Evolutionary conservation across 352 stramenopile species (phyloP).

Genomic region (Globisporangium abappressorium): DNA sequence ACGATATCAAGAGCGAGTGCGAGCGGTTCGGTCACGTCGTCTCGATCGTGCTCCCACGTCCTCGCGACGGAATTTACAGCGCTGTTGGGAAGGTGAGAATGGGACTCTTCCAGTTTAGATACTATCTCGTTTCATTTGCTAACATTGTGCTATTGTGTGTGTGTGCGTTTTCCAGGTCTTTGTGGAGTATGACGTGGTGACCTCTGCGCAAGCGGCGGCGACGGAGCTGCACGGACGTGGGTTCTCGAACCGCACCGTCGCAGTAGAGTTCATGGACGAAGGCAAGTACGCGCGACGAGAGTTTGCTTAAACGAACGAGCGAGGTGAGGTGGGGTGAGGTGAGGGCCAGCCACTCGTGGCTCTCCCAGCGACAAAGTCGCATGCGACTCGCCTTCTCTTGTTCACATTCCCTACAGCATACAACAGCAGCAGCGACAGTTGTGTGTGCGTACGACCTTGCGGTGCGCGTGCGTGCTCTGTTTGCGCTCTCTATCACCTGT

Average conservation of each 20-base stretch:
- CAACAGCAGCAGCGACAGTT: neutral
- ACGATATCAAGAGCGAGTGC: slow-evolving; percentile 97
- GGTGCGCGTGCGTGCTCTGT: neutral
- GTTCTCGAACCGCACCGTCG: slow-evolving; percentile 92
- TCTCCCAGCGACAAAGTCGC: neutral
- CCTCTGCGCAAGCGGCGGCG: slow-evolving; percentile 76
- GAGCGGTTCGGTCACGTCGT: slow-evolving; percentile 81
- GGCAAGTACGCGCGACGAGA: slow-evolving; percentile 82
- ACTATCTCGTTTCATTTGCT: neutral
- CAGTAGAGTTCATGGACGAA: slow-evolving; percentile 87
- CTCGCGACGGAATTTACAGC: slow-evolving; percentile 51
- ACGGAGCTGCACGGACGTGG: slow-evolving; percentile 89
- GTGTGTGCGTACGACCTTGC: neutral
- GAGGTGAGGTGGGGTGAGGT: too few relatives aligned
- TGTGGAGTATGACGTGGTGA: slow-evolving; percentile 89
- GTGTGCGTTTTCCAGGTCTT: slow-evolving; percentile 67
- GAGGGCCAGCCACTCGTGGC: neutral
- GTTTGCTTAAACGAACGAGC: slow-evolving; percentile 35
- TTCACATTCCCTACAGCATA: neutral
- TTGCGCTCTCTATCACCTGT: neutral
- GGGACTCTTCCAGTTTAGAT: neutral
- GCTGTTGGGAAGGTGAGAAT: slow-evolving; percentile 61
- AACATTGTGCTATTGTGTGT: slow-evolving; percentile 14
- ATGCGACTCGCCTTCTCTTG: neutral
- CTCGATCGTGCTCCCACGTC: slow-evolving; percentile 76